Conservation (phyloP, 169 alveolate genomes). For the Plasmodium sp. region DNA sequence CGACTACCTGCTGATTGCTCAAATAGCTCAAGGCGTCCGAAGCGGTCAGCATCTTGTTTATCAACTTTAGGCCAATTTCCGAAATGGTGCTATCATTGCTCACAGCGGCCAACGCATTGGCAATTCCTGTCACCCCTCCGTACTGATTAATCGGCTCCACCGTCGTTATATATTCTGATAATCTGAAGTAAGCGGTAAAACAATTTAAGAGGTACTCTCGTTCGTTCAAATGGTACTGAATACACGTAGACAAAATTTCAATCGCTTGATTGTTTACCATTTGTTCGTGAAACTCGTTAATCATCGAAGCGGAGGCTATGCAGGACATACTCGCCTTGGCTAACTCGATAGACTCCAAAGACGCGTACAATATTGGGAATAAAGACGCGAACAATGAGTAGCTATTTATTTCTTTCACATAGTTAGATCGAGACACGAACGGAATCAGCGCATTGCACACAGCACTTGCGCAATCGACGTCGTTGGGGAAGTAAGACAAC, state of each 20-base stretch:
- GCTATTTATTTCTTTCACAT: conserved; percentile 79
- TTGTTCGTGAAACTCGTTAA: conserved; percentile 88
- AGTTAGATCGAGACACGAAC: conserved; percentile 82
- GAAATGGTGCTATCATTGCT: conserved; percentile 82
- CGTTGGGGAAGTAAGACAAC: conserved; percentile 86
- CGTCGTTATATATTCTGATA: conserved; percentile 86
- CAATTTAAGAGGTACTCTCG: conserved; percentile 87
- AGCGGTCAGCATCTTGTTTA: conserved; percentile 86
- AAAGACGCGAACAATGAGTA: conserved; percentile 86
- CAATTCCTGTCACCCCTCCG: conserved; percentile 92
- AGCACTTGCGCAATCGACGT: conserved; percentile 88
- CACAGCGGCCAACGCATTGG: conserved; percentile 86
- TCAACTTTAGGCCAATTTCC: conserved; percentile 87
- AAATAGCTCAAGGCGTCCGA: conserved; percentile 86
- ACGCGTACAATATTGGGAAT: conserved; percentile 88
- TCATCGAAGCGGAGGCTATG: conserved; percentile 89
- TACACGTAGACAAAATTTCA: conserved; percentile 92
- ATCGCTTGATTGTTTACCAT: conserved; percentile 89
- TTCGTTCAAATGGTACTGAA: conserved; percentile 90
- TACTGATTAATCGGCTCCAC: conserved; percentile 89
- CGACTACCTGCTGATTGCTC: conserved; percentile 86
- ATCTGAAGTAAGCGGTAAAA: conserved; percentile 86
- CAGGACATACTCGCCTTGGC: conserved; percentile 83
- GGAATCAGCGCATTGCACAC: conserved; percentile 90
- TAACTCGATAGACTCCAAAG: conserved; percentile 85